Evolutionary conservation across 305 asterid species (phyloP).

Genomic region (Withania somnifera): DNA sequence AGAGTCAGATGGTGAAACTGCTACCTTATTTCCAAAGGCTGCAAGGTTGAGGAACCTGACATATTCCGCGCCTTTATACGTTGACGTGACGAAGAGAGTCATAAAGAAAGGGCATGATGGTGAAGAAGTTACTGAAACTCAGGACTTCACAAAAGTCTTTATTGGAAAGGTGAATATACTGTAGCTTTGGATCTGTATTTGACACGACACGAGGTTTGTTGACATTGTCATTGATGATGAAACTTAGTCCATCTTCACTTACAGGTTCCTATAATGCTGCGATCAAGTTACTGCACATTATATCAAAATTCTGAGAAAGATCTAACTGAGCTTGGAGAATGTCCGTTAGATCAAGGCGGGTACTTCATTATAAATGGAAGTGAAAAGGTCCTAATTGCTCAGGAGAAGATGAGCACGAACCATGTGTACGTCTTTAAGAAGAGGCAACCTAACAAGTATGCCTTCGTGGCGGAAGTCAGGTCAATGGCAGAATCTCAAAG

Average conservation of each 20-base stretch:
- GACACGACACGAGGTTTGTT: not conserved
- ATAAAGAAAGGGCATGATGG: conserved; percentile 97
- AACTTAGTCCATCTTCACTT: not conserved
- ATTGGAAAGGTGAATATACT: conserved; percentile 70
- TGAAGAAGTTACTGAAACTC: conserved; percentile 96
- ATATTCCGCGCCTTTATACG: conserved; percentile 93
- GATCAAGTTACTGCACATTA: conserved; percentile 90
- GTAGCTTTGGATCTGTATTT: not conserved
- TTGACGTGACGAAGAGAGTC: conserved; percentile 80
- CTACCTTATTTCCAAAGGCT: conserved; percentile 96
- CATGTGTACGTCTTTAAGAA: conserved; percentile 94
- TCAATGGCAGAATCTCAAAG: conserved; percentile 96
- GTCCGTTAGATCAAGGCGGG: conserved; percentile 97
- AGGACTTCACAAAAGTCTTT: conserved; percentile 92
- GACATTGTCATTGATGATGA: not conserved
- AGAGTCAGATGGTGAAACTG: conserved; percentile 98
- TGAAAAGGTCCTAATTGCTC: conserved; percentile 96
- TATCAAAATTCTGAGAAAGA: conserved; percentile 93
- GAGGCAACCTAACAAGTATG: conserved; percentile 99
- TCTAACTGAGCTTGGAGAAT: conserved; percentile 97
- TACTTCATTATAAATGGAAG: conserved; percentile 92
- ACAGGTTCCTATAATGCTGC: conserved; percentile 95
- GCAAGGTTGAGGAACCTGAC: conserved; percentile 96
- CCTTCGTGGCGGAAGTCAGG: conserved; percentile 85
- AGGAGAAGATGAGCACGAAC: conserved; percentile 99